Evolutionary conservation across 768 basidiomycete species (phyloP).

Genomic region (Favolaschia claudopus): DNA sequence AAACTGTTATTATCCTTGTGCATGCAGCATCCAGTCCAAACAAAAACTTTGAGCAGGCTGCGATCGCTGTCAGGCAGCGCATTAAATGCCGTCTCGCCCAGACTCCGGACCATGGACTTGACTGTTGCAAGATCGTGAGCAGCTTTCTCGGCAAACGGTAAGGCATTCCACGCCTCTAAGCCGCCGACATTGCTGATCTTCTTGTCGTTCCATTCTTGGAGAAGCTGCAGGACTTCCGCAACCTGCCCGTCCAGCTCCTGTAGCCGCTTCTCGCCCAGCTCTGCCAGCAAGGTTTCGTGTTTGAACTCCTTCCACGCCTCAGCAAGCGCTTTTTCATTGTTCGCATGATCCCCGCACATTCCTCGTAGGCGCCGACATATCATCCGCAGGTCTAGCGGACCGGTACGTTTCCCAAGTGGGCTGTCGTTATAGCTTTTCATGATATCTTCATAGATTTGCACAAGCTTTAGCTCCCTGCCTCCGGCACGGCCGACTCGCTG

Average conservation of each 20-base stretch:
- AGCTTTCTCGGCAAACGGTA: not conserved
- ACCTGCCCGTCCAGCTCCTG: not conserved
- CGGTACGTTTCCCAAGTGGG: no score
- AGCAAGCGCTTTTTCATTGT: not conserved
- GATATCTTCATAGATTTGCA: no score
- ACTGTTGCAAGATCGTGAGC: not conserved
- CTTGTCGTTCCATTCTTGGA: not conserved
- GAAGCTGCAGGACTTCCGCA: not conserved
- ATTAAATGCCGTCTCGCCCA: not conserved
- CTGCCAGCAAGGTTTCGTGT: not conserved
- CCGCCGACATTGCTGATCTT: not conserved
- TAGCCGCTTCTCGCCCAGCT: not conserved
- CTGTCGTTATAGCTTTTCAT: no score
- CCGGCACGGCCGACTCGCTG: no score
- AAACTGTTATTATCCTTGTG: no score
- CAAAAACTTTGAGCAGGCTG: not conserved
- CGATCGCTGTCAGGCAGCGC: not conserved
- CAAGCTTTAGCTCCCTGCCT: no score
- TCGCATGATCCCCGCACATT: not conserved
- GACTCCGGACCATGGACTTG: not conserved
- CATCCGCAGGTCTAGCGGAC: no score
- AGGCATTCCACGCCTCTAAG: not conserved
- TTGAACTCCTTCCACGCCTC: not conserved
- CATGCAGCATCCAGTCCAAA: no score
- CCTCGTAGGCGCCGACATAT: no score